Evolutionary conservation across 768 basidiomycete species (phyloP).

Genomic region (Suillus subaureus): DNA sequence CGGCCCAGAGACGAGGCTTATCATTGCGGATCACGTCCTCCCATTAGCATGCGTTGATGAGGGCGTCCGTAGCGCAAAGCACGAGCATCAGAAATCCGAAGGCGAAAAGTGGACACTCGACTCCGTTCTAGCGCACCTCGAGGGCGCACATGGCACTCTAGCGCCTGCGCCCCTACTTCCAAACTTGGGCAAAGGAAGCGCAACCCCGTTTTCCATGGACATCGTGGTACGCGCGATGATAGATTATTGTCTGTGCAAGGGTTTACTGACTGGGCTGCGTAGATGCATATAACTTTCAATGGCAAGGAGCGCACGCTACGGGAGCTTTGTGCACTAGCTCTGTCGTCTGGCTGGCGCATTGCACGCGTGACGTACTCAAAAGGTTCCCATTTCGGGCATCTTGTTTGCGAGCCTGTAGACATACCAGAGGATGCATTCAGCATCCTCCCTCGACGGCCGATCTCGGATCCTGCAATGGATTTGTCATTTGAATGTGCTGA

Average conservation of each 20-base stretch:
- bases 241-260: neutral
- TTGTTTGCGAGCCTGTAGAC: conserved; percentile 63
- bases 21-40: conserved; percentile 73
- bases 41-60: conserved; percentile 70
- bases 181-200: conserved; percentile 72
- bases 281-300: conserved; percentile 76
- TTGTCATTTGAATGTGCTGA: conserved; percentile 2
- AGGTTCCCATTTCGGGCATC: conserved; percentile 70
- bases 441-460: conserved; percentile 8
- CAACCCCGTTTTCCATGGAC: conserved; percentile 71
- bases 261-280: conserved; percentile 8
- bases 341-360: conserved; percentile 65
- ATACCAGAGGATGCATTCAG: conserved; percentile 44
- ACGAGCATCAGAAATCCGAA: conserved; percentile 19
- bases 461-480: neutral
- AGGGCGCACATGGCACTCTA: conserved; percentile 54
- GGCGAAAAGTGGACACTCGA: conserved; percentile 28
- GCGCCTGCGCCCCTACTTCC: conserved; percentile 66
- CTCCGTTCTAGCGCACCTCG: conserved; percentile 41
- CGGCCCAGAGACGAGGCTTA: conserved; percentile 49
- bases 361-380: conserved; percentile 55
- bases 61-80: conserved; percentile 14
- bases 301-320: conserved; percentile 70
- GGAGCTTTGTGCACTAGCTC: conserved; percentile 55
- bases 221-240: conserved; percentile 49